Base-by-base conservation (phyloP, 1,139 yeast species). In the Yamadazyma songkhlaensis region DNA sequence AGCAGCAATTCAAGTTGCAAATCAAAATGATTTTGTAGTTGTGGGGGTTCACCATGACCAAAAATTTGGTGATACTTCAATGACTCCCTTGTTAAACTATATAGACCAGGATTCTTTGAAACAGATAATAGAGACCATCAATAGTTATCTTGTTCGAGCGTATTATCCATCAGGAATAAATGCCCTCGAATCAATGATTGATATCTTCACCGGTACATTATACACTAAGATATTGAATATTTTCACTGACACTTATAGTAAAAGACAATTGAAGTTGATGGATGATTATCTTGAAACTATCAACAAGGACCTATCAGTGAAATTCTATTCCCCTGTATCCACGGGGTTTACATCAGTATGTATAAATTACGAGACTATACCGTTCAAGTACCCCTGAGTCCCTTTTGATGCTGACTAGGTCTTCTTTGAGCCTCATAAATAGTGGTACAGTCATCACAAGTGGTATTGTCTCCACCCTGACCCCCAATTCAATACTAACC, bases 301-400 rank as follows among this genome's bases (percentile, higher is more conserved):
- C n/a, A 84, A 83, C 47, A 43, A 46, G 23, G 42, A 33, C 36
- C 15, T 31, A 36, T 14, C 43, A 62, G 1, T 83, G 3, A 47
- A 49, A 35, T 46, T 85, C 10, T 68, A 84, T 0, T 67, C 79
- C 2, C 86, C 86, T 1, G 51, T 75, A 31, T 49, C 66, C 34
- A 69, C 79, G 10, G 94, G 82, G 0, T 84, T 72, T 53, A 57
- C 84, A n/a, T 81, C 88, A 3, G 36, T 37, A 34, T 14, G 36
- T 34, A 28, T n/a, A n/a, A n/a, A n/a, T n/a, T n/a, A n/a, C n/a
- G n/a, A n/a, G n/a, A n/a, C n/a, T 26, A n/a, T 10, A 4, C 12
- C 23, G 6, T 12, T 31, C 13, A 6, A 23, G 9, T 9, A 10
- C 25, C 25, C 25, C 10, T 7, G 24, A 9, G 24, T 22, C n/a